Conservation (phyloP, 495 filamentous ascomycete species). For the Trichoderma asperelloides region DNA sequence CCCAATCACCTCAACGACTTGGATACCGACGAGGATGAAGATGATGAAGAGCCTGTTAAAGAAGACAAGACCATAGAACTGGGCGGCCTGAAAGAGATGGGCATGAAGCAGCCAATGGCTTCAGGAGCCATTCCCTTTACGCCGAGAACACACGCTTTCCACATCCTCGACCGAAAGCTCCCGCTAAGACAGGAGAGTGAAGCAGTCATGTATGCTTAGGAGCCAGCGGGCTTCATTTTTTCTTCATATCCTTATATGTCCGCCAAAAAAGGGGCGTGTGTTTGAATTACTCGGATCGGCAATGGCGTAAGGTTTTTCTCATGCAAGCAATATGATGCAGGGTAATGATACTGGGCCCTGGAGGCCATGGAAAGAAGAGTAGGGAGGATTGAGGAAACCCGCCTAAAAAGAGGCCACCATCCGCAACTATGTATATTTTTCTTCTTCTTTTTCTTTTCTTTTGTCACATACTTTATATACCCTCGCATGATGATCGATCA, state of each 20-base stretch:
- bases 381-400: not conserved
- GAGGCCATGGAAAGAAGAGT: not conserved
- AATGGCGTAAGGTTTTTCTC: not conserved
- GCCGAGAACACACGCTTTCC: conserved; percentile 46
- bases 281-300: not conserved
- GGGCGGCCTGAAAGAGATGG: conserved; percentile 28
- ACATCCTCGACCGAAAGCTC: conserved; percentile 42
- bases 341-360: not conserved
- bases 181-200: conserved; percentile 24
- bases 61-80: conserved; percentile 32
- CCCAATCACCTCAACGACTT: conserved; percentile 38
- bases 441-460: not conserved
- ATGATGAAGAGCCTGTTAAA: conserved; percentile 23
- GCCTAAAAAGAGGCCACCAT: not conserved
- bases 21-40: conserved; percentile 26
- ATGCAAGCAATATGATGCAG: not conserved
- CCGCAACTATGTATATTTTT: not conserved
- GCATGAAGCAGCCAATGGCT: conserved; percentile 3
- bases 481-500: not conserved
- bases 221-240: not conserved
- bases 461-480: not conserved
- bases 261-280: not conserved
- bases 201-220: not conserved
- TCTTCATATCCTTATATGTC: not conserved
- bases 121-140: conserved; percentile 33